Conservation (phyloP, 2,329 filamentous ascomycete genomes). For the Diplodia intermedia region DNA sequence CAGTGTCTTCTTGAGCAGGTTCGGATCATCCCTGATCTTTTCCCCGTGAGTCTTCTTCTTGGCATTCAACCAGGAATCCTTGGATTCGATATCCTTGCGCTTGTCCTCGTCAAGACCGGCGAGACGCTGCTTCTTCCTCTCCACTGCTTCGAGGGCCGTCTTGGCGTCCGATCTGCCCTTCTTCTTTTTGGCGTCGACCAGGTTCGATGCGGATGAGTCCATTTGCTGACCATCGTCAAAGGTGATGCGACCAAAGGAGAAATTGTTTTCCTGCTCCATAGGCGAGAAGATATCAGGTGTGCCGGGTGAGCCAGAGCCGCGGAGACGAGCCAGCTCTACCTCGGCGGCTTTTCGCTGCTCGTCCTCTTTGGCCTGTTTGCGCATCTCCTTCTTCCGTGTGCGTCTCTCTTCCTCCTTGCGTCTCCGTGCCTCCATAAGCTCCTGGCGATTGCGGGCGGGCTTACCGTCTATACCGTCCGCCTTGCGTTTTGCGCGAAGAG, state of each 20-base stretch:
- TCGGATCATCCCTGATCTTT: constrained; percentile 84
- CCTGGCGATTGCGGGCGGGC: constrained; percentile 83
- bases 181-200: constrained; percentile 73
- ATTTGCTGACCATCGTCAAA: constrained; percentile 86
- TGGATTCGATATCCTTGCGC: constrained; percentile 85
- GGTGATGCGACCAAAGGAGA: constrained; percentile 88
- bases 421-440: constrained; percentile 87
- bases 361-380: constrained; percentile 77
- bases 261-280: constrained; percentile 67
- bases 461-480: constrained; percentile 84
- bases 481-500: constrained; percentile 83
- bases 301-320: constrained; percentile 64
- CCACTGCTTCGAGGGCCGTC: constrained; percentile 82
- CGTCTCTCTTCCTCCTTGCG: constrained; percentile 87
- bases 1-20: constrained; percentile 83
- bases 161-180: constrained; percentile 86
- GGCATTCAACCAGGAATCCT: constrained; percentile 92
- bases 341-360: constrained; percentile 70
- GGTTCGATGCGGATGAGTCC: constrained; percentile 69
- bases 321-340: constrained; percentile 61
- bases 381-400: constrained; percentile 85
- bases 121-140: constrained; percentile 85
- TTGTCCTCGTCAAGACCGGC: constrained; percentile 78
- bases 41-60: constrained; percentile 89
- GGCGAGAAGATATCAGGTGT: constrained; percentile 55